These are phyloP conservation scores for Sophora flavescens DNA, from an alignment of 306 rosid species.

Conservation along the genomic window DNA sequence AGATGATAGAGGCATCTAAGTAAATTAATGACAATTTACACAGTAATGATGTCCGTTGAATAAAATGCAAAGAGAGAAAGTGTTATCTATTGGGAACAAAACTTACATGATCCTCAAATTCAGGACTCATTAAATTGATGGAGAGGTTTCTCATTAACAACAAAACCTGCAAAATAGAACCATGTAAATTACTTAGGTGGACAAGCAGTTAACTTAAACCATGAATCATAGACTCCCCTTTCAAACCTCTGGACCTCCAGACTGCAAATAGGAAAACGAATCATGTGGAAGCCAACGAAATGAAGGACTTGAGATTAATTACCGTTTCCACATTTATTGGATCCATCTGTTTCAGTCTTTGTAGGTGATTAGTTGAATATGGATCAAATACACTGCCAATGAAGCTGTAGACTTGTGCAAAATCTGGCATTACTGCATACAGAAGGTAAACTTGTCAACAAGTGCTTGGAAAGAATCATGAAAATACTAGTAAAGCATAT, in stretches of 20 bases:
- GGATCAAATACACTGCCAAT: conserved; percentile 93
- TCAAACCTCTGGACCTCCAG: conserved; percentile 3
- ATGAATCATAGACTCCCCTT: neutral
- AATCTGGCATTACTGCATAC: conserved; percentile 82
- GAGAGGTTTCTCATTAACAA: conserved; percentile 85
- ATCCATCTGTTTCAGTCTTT: conserved; percentile 81
- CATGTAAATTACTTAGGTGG: conserved; percentile 26
- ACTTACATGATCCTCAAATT: conserved; percentile 85
- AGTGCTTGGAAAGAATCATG: conserved; percentile 38
- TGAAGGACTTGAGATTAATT: conserved; percentile 43
- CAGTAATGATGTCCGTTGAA: neutral
- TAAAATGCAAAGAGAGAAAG: conserved; percentile 29
- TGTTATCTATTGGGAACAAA: neutral
- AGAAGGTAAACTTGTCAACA: conserved; percentile 36
- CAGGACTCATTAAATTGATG: conserved; percentile 77
- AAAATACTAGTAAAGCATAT: neutral
- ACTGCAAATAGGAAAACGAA: neutral
- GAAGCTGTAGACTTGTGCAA: conserved; percentile 82
- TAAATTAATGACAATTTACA: neutral
- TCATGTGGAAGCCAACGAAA: neutral
- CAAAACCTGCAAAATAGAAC: conserved; percentile 63
- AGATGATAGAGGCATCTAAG: conserved; percentile 29
- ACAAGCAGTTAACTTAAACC: conserved; percentile 12
- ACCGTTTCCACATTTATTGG: conserved; percentile 89
- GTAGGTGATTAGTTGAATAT: conserved; percentile 65